Evolutionary conservation across 371 early-diverging fungal genomes (phyloP), one percentile per base, ranked within the genome.

Genomic region (Massospora cicadina): DNA sequence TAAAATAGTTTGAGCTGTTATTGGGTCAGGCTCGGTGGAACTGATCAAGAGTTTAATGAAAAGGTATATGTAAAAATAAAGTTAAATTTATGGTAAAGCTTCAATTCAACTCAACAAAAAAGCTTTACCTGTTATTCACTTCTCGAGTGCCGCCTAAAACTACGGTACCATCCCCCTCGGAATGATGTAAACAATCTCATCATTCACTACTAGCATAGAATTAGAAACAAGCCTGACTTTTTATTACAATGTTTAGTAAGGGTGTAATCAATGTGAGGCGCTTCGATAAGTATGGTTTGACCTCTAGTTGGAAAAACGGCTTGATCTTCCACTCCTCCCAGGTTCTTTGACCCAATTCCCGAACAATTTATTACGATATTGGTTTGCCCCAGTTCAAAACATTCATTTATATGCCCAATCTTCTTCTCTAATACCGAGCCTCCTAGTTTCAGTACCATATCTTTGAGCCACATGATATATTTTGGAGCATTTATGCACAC

Each of bases 71-170:
- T n/a, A n/a, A n/a, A n/a, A n/a, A n/a, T 2, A 25, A 23, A 53
- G 1, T 58, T 13, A 23, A 59, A 0, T 24, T 7, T n/a, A 12
- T 31, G 33, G n/a, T 10, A 12, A 7, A 13, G 21, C n/a, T 60
- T 59, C 29, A 25, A 23, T 12, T n/a, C 3, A 54, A 23, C 25
- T 28, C 24, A n/a, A 31, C 7, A 13, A 10, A n/a, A 33, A 0
- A 13, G 25, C 62, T 76, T 77, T 77, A 86, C 85, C 65, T 73
- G 65, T 85, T 77, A 68, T 81, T 65, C 23, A 75, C 72, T 62
- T 88, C 76, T 53, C 78, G 74, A 1, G 89, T 88, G 21, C 89
- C 89, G 29, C 91, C 91, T 0, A 88, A 71, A 27, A 89, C 75
- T 23, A 86, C 83, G 33, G 80, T 78, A 0, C 88, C 89, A 69